phyloP scores from a whole-genome alignment of 2,329 filamentous ascomycete genomes.

The Epichloe sibirici region DNA sequence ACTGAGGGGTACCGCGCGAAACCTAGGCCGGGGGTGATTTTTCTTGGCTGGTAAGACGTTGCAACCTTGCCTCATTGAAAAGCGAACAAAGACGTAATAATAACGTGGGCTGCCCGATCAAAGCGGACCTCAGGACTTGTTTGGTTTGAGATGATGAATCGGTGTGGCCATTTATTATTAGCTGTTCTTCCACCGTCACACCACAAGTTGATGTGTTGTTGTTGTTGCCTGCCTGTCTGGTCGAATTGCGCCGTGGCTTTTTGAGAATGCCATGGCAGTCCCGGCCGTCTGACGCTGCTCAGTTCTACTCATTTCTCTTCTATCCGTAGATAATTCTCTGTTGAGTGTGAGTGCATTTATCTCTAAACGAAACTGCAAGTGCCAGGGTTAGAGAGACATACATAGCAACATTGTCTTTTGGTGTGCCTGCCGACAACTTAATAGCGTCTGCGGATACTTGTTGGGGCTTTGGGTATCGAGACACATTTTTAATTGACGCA shows the following conservation, averaged over 20 bases:
- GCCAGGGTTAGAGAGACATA: not conserved
- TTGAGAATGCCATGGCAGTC: not conserved
- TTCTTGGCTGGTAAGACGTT: constrained; percentile 12
- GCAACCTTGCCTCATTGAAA: constrained; percentile 3
- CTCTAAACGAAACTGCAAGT: not conserved
- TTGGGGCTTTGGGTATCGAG: not conserved
- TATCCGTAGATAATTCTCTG: not conserved
- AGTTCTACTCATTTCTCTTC: not conserved
- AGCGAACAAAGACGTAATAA: constrained; percentile 6
- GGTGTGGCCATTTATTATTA: not conserved
- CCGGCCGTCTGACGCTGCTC: not conserved
- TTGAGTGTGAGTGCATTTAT: not conserved
- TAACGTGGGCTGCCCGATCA: constrained; percentile 11
- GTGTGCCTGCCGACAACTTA: not conserved
- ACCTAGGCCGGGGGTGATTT: not conserved
- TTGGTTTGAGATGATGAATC: not conserved
- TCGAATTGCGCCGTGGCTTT: not conserved
- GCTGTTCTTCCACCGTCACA: not conserved
- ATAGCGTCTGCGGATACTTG: not conserved
- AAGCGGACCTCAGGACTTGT: constrained; percentile 3
- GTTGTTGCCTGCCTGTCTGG: not conserved
- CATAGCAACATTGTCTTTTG: not conserved
- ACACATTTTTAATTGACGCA: not conserved
- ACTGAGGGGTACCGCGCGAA: constrained; percentile 25
- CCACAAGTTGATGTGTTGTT: not conserved